phyloP scores from a whole-genome alignment of 2,329 filamentous ascomycete genomes.

The Stagonosporopsis tanaceti region DNA sequence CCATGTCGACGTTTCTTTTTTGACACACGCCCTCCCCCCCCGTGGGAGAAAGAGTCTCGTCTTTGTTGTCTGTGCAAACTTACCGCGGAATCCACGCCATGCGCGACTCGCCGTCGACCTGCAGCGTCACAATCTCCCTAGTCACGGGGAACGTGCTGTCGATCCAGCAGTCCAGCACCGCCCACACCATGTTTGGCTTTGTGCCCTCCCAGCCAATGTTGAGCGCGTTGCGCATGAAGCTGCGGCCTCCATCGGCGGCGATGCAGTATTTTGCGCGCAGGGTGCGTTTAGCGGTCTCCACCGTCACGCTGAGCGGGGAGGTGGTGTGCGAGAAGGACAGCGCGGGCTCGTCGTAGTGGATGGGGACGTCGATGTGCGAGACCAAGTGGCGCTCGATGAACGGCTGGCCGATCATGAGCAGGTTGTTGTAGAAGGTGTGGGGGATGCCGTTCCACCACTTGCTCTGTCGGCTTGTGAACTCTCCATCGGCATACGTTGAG shows the following conservation, averaged over 20 bases:
- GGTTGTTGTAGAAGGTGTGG: constrained; percentile 57
- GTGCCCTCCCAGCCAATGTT: constrained; percentile 55
- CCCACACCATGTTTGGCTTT: constrained; percentile 61
- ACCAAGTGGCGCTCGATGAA: constrained; percentile 54
- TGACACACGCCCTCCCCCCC: too few species aligned
- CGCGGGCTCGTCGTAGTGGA: constrained; percentile 53
- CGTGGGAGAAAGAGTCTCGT: too few species aligned
- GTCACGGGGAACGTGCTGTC: constrained; percentile 59
- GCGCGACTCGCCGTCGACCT: constrained; percentile 56
- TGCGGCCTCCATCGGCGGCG: constrained; percentile 27
- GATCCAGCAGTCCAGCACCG: constrained; percentile 59
- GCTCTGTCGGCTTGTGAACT: constrained; percentile 59
- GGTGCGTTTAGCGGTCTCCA: constrained; percentile 19
- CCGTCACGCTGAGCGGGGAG: constrained; percentile 29
- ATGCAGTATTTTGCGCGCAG: constrained; percentile 24
- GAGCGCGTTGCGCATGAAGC: constrained; percentile 35
- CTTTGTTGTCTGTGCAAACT: neutral
- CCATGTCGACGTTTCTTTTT: too few species aligned
- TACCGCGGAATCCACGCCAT: constrained; percentile 59
- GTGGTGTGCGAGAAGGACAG: constrained; percentile 36
- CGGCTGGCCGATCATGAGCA: constrained; percentile 61
- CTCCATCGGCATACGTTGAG: constrained; percentile 57
- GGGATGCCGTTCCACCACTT: constrained; percentile 59
- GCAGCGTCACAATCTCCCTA: constrained; percentile 59
- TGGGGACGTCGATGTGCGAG: constrained; percentile 41